Percentiles rank a stretch among this genome's conserved stretches.
phyloP scores from a whole-genome alignment of 768 basidiomycete species.

The Tulasnella sp. region DNA sequence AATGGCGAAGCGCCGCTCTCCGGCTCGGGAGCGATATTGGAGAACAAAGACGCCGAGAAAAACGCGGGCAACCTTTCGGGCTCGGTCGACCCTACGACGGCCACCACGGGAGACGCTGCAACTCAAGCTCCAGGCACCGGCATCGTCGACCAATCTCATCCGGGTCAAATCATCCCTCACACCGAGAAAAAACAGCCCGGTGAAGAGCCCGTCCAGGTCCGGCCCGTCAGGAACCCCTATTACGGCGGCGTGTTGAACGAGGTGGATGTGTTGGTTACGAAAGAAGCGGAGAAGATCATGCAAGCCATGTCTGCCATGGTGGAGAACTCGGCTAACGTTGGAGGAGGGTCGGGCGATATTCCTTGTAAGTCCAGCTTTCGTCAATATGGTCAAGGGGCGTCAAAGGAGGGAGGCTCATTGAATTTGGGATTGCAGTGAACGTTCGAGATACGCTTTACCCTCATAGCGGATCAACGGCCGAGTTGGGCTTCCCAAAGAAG shows the following conservation, averaged over 20 bases:
- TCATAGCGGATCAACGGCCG: neutral
- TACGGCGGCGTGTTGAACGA: neutral
- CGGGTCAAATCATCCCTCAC: neutral
- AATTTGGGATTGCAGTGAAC: neutral
- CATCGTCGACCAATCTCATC: neutral
- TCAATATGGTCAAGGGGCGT: no score
- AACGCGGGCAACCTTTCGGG: neutral
- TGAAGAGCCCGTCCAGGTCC: neutral
- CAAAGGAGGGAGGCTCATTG: neutral
- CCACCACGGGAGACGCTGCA: neutral
- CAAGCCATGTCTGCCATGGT: slow-evolving; percentile 9
- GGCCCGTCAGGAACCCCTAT: neutral
- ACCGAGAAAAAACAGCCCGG: neutral
- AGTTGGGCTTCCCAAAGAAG: neutral
- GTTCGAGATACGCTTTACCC: slow-evolving; percentile 11
- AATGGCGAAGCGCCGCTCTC: neutral
- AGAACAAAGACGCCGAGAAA: neutral
- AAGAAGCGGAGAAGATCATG: slow-evolving; percentile 11
- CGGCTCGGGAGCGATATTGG: neutral
- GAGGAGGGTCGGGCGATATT: neutral
- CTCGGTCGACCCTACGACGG: neutral
- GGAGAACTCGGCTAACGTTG: neutral
- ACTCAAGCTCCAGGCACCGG: neutral
- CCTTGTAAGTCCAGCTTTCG: neutral
- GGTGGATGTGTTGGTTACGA: neutral